Conservation (phyloP, 2,329 filamentous ascomycete species). For the Aspergillus awamori region DNA sequence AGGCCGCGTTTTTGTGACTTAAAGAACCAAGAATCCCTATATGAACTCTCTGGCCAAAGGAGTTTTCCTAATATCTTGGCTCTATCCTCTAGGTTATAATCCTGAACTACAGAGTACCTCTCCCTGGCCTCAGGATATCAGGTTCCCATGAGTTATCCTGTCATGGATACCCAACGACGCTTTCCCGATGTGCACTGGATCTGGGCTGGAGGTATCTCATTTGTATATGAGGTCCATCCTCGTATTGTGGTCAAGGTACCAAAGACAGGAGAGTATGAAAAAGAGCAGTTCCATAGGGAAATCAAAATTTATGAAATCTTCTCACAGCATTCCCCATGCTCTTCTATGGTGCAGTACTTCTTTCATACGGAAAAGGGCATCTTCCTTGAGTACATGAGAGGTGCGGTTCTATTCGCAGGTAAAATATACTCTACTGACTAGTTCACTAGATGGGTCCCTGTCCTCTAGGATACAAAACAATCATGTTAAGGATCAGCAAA, state of each 20-base stretch:
- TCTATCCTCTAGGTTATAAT: not conserved
- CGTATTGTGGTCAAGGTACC: constrained; percentile 31
- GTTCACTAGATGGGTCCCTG: constrained; percentile 26
- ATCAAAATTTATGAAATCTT: not conserved
- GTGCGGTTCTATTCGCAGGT: constrained; percentile 16
- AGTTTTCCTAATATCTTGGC: not conserved
- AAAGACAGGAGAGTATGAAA: constrained; percentile 6
- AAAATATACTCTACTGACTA: not conserved
- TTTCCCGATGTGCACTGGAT: constrained; percentile 27
- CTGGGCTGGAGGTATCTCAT: constrained; percentile 24
- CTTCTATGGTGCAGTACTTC: constrained; percentile 31
- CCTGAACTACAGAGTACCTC: not conserved
- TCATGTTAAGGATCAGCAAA: constrained; percentile 25
- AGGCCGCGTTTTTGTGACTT: too few species aligned
- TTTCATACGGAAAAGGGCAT: constrained; percentile 24
- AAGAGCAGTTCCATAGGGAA: not conserved
- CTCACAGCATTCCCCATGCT: constrained; percentile 25
- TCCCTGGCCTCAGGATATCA: not conserved
- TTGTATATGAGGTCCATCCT: constrained; percentile 30
- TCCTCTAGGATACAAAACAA: constrained; percentile 30
- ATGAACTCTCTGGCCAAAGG: too few species aligned
- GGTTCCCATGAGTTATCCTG: not conserved
- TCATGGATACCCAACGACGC: constrained; percentile 22
- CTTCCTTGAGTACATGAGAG: constrained; percentile 37
- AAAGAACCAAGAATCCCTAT: too few species aligned